Evolutionary conservation across 371 early-diverging fungal species (phyloP), one percentile per base, ranked within the genome.

Genomic region (Smittium mucronatum): DNA sequence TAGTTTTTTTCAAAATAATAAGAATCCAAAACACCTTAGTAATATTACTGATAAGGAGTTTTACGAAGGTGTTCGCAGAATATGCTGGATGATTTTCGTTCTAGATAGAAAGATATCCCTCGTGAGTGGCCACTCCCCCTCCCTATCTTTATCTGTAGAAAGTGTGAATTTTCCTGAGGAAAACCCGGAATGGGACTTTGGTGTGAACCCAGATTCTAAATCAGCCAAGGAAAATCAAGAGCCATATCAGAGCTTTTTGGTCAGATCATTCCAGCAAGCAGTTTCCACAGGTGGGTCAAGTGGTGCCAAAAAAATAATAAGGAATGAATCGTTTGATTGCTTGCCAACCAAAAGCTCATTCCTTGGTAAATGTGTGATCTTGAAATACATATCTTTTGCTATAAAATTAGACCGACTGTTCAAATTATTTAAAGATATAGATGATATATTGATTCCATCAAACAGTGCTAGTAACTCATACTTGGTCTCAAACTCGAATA

Each of bases 61-160:
- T 28, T 15, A 11, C 5, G 63, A 61, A 33, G 63, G 16, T 15
- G 26, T 61, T 16, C 63, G 63, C n/a, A 28, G 63, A 30, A 33
- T 61, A 28, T 61, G 63, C 63, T 61, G 63, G 63, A 33, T 28
- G 33, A 61, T 61, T 11, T 61, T 61, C 33, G 33, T 61, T 33
- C 33, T 61, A 5, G 63, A 61, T n/a, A 61, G 63, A 33, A 28
- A 33, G 63, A 5, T 61, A 5, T 5, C 63, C 29, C 29, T 61
- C 16, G 33, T 33, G 5, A 5, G 16, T 30, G 63, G 63, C 5
- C 63, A 61, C n/a, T 5, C 5, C 33, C 5, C n/a, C 29, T 28
- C 63, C 16, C 31, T 61, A 15, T 61, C 5, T 28, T 15, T 61
- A 61, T 11, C 11, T 33, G 11, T 15, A 5, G 26, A 15, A 26